Base-by-base conservation (phyloP, 371 early-diverging fungal species). In the Rhizopus delemar region DNA sequence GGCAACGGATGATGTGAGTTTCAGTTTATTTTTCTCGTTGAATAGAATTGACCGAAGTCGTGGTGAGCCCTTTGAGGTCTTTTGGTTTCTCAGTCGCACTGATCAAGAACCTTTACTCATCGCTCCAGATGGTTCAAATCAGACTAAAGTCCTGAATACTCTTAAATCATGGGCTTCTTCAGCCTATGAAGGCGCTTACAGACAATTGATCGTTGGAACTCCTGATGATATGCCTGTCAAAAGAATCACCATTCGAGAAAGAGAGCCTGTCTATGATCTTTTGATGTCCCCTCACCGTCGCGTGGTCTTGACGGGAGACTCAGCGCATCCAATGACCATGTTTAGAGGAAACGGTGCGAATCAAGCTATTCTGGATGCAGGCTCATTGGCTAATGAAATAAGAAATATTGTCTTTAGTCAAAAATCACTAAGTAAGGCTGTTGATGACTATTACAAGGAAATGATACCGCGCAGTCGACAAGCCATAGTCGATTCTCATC, bases 311-410 rank as follows among this genome's bases (percentile, higher is more conserved):
- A 1, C 48, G 3, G 66, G 66, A 0, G 62, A 66, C 41, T 31
- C 66, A 38, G 62, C 61, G 4, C 61, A 66, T 48, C 46, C 61
- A 5, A 66, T 66, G 62, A 57, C 66, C 12, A 66, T 66, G 66
- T 60, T 61, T 48, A 50, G 56, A 6, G 65, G 60, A 32, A 56
- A 65, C 46, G 65, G 62, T 61, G 70, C 60, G 16, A 74, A 74
- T 41, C 76, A 75, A 48, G 76, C 73, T 15, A 68, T 75, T 38
- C 9, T 65, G 2, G 73, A 75, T 56, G 51, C 68, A 9, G 53
- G 48, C n/a, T 39, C 49, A 22, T 53, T 75, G 22, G 66, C 59
- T 12, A 31, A 48, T 12, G 48, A 59, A 46, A 46, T 75, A 5
- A 38, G 38, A 2, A 45, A 57, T 5, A 57, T 51, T 0, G 45